phyloP scores from a whole-genome alignment of 306 rosid genomes.

The Dicorynia guianensis region DNA sequence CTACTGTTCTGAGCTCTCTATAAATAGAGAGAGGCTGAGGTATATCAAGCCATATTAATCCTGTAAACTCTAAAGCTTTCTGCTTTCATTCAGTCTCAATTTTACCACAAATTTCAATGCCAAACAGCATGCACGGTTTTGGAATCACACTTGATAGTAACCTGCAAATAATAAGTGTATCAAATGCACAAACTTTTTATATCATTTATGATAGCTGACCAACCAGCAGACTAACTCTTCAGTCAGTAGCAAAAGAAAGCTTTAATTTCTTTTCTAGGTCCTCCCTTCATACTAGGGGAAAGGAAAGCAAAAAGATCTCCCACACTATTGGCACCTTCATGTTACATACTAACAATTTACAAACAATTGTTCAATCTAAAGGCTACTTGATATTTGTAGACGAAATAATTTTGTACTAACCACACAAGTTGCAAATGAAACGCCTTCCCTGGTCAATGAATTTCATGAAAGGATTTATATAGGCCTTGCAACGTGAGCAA shows the following conservation, averaged over 20 bases:
- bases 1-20: no score
- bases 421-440: slow-evolving; percentile 95
- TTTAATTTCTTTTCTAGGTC: slow-evolving; percentile 1
- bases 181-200: slow-evolving; percentile 9
- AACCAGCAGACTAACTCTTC: slow-evolving; percentile 17
- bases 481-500: slow-evolving; percentile 98
- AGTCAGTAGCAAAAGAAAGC: slow-evolving; percentile 19
- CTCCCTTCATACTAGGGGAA: slow-evolving; percentile 14
- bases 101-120: no score
- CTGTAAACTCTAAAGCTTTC: no score
- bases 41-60: no score
- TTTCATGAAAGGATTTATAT: slow-evolving; percentile 96
- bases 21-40: no score
- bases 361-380: not conserved
- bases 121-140: not conserved
- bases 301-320: not conserved
- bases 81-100: no score
- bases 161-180: slow-evolving; percentile 1
- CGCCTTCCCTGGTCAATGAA: slow-evolving; percentile 96
- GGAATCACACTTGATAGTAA: slow-evolving; percentile 26
- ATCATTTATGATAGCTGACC: slow-evolving; percentile 15
- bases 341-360: slow-evolving; percentile 34
- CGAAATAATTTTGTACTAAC: slow-evolving; percentile 59
- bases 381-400: slow-evolving; percentile 1
- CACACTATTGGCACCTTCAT: slow-evolving; percentile 18